Evolutionary conservation across 2,329 filamentous ascomycete species (phyloP), one percentile per base, ranked within the genome.

Genomic region (Zymoseptoria pseudotritici): DNA sequence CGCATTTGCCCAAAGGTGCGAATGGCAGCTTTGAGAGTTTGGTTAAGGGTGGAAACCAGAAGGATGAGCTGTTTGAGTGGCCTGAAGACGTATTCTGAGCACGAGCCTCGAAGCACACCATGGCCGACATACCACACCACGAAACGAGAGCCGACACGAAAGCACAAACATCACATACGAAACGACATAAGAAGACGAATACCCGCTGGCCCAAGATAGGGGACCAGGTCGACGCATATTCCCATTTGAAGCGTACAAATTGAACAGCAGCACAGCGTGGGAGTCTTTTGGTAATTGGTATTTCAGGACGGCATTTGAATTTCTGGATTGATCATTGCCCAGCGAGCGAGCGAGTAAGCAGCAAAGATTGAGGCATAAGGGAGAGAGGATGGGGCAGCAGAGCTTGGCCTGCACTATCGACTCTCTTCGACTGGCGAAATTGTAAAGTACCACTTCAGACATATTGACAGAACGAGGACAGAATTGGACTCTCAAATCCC

Each of bases 31-130:
- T 59, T 50, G 60, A 62, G 50, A 62, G 51, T 55, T 49, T 63
- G 21, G 24, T 58, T 24, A 52, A 58, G 42, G 21, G 54, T 55
- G 58, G 50, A 20, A 55, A 52, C 42, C 19, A 54, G 50, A 60
- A 62, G 49, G 50, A 63, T 46, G 63, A 65, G 54, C 63, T 62
- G 19, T 73, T 68, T 56, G 66, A 72, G 59, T 73, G 71, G 71
- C 71, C 71, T 8, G 71, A 71, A 22, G 71, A 73, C 63, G 70
- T 73, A 55, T 73, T 73, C 58, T 73, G 66, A 66, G 54, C 46
- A 29, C 22, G 52, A 53, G 10, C 20, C 13, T 7, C n/a, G 36
- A 46, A 46, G 36, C 36, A 46, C 36, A 17, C 13, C 36, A 46
- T 7, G 36, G 6, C 36, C 36, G 36, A 46, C 36, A 46, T 46